A percentile compares a stretch with the other conserved stretches of the same genome.
Evolutionary conservation across 306 rosid species (phyloP).

Genomic region (Castanopsis chinensis): DNA sequence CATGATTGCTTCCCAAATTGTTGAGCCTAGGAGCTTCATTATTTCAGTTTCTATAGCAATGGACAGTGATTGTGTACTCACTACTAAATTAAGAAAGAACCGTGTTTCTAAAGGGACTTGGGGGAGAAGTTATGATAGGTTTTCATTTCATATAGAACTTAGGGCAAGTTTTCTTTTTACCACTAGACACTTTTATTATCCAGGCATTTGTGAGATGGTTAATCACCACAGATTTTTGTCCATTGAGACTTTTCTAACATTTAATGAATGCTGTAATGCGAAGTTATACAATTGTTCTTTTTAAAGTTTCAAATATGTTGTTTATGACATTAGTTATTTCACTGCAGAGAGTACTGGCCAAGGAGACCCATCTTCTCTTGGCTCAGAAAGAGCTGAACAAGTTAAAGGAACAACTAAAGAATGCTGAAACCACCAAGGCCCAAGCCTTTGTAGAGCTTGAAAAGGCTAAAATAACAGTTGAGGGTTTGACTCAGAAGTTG

Average conservation of each 20-base stretch:
- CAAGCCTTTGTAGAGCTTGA: constrained; percentile 85
- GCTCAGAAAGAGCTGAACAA: constrained; percentile 79
- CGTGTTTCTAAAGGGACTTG: not conserved
- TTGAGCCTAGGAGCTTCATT: not conserved
- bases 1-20: not conserved
- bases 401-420: constrained; percentile 71
- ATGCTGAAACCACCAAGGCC: constrained; percentile 80
- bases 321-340: constrained; percentile 28
- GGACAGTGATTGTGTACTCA: not conserved
- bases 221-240: not conserved
- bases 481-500: constrained; percentile 65
- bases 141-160: not conserved
- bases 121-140: not conserved
- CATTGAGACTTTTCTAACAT: not conserved
- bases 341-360: constrained; percentile 75
- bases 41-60: not conserved
- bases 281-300: not conserved
- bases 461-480: constrained; percentile 56
- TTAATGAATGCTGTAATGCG: not conserved
- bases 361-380: constrained; percentile 84
- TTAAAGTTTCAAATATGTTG: not conserved
- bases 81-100: not conserved
- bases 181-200: not conserved
- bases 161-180: not conserved
- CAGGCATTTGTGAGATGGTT: not conserved